Base-by-base conservation (phyloP, 257 asterid species). In the Primulina eburnea region DNA sequence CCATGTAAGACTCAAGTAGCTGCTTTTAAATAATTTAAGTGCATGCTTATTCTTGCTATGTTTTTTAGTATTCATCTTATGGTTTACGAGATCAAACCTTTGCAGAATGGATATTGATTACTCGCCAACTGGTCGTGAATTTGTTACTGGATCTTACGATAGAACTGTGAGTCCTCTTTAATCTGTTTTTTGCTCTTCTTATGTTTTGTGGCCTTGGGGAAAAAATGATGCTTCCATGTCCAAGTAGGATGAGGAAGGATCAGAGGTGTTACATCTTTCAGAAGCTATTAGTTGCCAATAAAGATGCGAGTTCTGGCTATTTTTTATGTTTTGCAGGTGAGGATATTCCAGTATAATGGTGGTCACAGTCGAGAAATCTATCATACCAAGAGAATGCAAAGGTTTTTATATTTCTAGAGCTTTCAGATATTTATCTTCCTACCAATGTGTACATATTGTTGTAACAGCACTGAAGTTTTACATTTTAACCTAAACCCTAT, bases 371-470 rank as follows among this genome's bases (percentile, higher is more conserved):
- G 97, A 76, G 99, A 93, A 85, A 78, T 93, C 74, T 93, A 87
- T 74, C 97, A 90, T 76, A 84, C 99, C 47, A 93, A 89, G 86
- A 89, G 99, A 85, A 93, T 93, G 99, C 99, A 93, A 82, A 90
- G 99, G 99, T 43, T 43, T 93, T 60, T 57, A 33, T 28, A 29
- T 43, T 43, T 43, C 53, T 30, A 35, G 6, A 56, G 30, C 61
- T 77, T 10, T 56, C 17, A 10, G 6, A 24, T 62, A 60, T 69
- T 70, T 62, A 7, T 12, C 14, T 67, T 12, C 43, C 68, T 62
- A 62, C 35, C 68, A 26, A 37, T 67, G 26, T 34, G 63, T 57
- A 12, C 12, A 60, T 52, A 40, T 35, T 12, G 12, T 12, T 43
- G 17, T 18, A 43, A 43, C 50, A 38, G 4, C 50, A 9, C 2